Conservation (phyloP, 2,329 filamentous ascomycete genomes). For the Rhexocercosporidium sp. region DNA sequence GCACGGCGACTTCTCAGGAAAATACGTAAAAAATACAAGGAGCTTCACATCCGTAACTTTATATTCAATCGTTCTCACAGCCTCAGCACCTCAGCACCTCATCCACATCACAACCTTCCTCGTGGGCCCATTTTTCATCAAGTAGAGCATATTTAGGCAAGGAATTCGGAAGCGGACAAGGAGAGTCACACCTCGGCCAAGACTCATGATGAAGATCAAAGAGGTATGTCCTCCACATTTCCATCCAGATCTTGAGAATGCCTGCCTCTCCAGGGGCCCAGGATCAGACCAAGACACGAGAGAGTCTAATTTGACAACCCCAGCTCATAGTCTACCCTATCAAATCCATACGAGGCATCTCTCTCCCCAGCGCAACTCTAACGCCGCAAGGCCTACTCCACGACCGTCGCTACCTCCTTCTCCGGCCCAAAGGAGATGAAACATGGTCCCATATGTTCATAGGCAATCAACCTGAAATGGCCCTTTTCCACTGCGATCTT, state of each 20-base stretch:
- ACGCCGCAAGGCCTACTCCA: conserved; percentile 64
- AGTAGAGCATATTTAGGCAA: too few species aligned
- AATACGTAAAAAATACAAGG: too few species aligned
- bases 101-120: neutral
- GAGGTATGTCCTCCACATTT: conserved; percentile 4
- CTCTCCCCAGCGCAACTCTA: conserved; percentile 56
- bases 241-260: neutral
- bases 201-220: conserved; percentile 26
- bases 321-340: conserved; percentile 75
- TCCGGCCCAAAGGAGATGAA: conserved; percentile 51
- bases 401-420: conserved; percentile 74
- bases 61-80: too few species aligned
- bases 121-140: neutral
- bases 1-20: neutral
- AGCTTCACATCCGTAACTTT: too few species aligned
- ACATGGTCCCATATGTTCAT: conserved; percentile 63
- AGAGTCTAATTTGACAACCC: neutral
- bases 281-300: neutral
- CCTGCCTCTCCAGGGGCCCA: too few species aligned
- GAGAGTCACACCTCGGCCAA: neutral
- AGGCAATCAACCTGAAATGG: conserved; percentile 60
- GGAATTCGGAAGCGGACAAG: neutral
- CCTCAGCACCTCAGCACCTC: too few species aligned
- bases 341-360: conserved; percentile 68
- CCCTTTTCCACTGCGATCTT: conserved; percentile 62